Base-by-base conservation (phyloP, 495 filamentous ascomycete genomes). In the Trichocladium antarcticum region DNA sequence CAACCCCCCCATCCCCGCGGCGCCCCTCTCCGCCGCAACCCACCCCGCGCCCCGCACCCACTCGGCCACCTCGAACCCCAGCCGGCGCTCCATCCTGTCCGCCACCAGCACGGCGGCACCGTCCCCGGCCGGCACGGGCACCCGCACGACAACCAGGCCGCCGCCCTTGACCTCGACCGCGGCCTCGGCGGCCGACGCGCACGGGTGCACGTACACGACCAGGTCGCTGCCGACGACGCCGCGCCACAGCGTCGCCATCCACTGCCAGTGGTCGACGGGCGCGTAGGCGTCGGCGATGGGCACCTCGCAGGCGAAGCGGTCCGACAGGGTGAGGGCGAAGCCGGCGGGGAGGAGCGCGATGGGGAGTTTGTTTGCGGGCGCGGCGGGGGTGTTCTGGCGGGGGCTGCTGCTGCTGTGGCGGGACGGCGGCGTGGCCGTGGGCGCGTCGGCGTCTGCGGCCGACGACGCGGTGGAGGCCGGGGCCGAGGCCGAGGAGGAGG, bases 181-280 rank as follows among this genome's bases (percentile, higher is more conserved):
- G 8, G 8, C 24, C 24, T 27, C 24, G 24, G 4, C 8, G 3
- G 8, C 24, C 24, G 31, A 10, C 9, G 5, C 31, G 5, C 5
- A 4, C 21, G 15, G 49, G 50, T 70, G 68, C 31, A 82, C 74
- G 54, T 79, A 90, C 17, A 98, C 76, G 0, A 87, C 94, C 50
- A 96, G 72, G 66, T 98, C 92, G 0, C 89, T 78, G 0, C 87
- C 89, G 0, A 90, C 76, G 44, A 86, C 84, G 1, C 85, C 84
- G 1, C 89, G 82, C 90, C 90, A 98, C 3, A 95, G 74, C 42
- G 85, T 92, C 22, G 90, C 92, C 72, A 90, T 87, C 92, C 92
- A 96, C 66, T 95, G 88, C 92, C 92, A 98, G 62, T 98, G 92
- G 58, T 98, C 88, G 24, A 86, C 70, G 0, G 86, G 81, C 1